Conservation (phyloP, 805 yeast genomes). For the Hanseniaspora clermontiae region DNA sequence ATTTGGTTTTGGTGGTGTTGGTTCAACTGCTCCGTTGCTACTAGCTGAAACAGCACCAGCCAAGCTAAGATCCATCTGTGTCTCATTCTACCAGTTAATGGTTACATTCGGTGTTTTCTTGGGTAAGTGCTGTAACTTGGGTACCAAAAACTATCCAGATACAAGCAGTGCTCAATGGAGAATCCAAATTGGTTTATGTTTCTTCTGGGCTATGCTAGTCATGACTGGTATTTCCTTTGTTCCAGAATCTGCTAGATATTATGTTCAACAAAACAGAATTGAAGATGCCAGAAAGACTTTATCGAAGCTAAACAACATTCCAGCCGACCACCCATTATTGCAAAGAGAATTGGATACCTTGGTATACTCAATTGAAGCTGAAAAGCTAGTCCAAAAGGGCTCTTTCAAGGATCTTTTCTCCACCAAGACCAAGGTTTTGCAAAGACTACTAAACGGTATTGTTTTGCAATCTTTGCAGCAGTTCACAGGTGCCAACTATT, state of each 20-base stretch:
- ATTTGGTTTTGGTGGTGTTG: slow-evolving; percentile 61
- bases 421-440: slow-evolving; percentile 49
- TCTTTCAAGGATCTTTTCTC: slow-evolving; percentile 53
- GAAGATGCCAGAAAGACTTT: slow-evolving; percentile 53
- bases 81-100: slow-evolving; percentile 57
- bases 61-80: slow-evolving; percentile 56
- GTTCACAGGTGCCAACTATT: slow-evolving; percentile 53
- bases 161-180: slow-evolving; percentile 48
- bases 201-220: slow-evolving; percentile 35
- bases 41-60: slow-evolving; percentile 34
- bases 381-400: slow-evolving; percentile 49
- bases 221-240: slow-evolving; percentile 34
- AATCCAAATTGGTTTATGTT: slow-evolving; percentile 51
- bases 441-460: slow-evolving; percentile 38
- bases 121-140: slow-evolving; percentile 64
- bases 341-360: slow-evolving; percentile 45
- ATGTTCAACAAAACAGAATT: slow-evolving; percentile 40
- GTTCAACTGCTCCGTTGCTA: slow-evolving; percentile 64
- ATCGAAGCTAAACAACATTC: slow-evolving; percentile 45
- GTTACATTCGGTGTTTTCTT: slow-evolving; percentile 63
- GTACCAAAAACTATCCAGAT: slow-evolving; percentile 33
- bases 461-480: slow-evolving; percentile 52
- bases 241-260: slow-evolving; percentile 66
- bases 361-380: slow-evolving; percentile 48
- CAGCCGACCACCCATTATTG: slow-evolving; percentile 42